Percentiles rank a stretch among this genome's conserved stretches.
These are phyloP conservation scores for Chaetomiaceae sp. DNA, from an alignment of 2,329 filamentous ascomycete genomes.

Conservation along the genomic window DNA sequence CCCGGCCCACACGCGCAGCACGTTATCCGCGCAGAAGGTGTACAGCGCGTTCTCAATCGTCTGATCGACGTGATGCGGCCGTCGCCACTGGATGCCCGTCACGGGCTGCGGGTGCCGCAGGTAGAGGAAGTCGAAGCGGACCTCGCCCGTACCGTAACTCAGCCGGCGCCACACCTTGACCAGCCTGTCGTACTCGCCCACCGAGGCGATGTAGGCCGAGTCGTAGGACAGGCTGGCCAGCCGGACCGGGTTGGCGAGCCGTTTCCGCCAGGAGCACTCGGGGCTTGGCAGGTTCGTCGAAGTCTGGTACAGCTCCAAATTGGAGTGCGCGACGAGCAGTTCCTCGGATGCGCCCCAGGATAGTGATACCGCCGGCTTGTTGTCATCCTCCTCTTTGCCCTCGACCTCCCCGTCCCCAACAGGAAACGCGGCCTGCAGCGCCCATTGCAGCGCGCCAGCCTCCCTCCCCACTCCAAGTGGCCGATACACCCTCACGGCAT, in stretches of 20 bases:
- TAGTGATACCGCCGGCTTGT: constrained; percentile 46
- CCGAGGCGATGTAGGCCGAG: constrained; percentile 78
- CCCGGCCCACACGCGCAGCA: constrained; percentile 78
- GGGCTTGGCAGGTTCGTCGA: constrained; percentile 35
- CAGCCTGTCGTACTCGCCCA: constrained; percentile 71
- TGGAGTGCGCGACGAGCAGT: constrained; percentile 69
- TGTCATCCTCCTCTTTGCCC: constrained; percentile 31
- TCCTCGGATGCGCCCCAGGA: constrained; percentile 89
- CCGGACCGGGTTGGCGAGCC: constrained; percentile 67
- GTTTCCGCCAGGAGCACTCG: constrained; percentile 66
- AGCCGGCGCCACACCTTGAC: constrained; percentile 91
- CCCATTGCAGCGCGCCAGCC: constrained; percentile 63
- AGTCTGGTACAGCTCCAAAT: constrained; percentile 63
- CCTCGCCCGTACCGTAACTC: constrained; percentile 76
- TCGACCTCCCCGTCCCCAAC: constrained; percentile 28
- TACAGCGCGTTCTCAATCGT: constrained; percentile 83
- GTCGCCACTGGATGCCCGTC: constrained; percentile 82
- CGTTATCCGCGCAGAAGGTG: constrained; percentile 77
- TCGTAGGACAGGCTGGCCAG: constrained; percentile 80
- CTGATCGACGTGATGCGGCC: constrained; percentile 71
- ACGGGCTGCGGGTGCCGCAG: constrained; percentile 77
- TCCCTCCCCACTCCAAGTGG: constrained; percentile 61
- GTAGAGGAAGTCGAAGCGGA: constrained; percentile 86
- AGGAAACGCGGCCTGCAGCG: constrained; percentile 58
- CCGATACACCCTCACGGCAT: constrained; percentile 69